These are phyloP conservation scores for Ramularia endophylla DNA, from an alignment of 2,329 filamentous ascomycete species.

Conservation along the genomic window DNA sequence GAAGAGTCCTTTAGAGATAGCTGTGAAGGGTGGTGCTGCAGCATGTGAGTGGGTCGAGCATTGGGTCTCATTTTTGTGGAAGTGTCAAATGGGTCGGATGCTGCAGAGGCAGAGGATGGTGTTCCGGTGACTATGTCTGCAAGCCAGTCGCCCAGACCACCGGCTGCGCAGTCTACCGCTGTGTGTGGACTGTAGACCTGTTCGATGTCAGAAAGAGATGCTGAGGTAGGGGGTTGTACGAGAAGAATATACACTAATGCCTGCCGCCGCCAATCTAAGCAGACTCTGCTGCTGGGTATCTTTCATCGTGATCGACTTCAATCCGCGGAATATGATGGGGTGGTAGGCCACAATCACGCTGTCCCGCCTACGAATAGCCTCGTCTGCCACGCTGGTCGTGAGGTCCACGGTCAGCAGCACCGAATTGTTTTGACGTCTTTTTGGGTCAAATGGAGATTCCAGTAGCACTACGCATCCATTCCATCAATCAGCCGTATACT, in stretches of 20 bases:
- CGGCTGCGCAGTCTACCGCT: slow-evolving; percentile 78
- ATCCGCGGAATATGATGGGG: slow-evolving; percentile 89
- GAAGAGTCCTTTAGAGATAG: slow-evolving; percentile 26
- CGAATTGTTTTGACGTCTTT: slow-evolving; percentile 55
- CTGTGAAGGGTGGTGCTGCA: slow-evolving; percentile 47
- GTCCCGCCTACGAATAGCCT: slow-evolving; percentile 71
- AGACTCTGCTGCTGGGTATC: slow-evolving; percentile 85
- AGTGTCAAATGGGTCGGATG: slow-evolving; percentile 30
- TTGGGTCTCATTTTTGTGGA: slow-evolving; percentile 20
- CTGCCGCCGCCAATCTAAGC: slow-evolving; percentile 72
- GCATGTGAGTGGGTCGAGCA: slow-evolving; percentile 37
- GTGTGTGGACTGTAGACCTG: slow-evolving; percentile 88
- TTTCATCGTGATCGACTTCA: slow-evolving; percentile 79
- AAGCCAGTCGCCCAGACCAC: slow-evolving; percentile 90
- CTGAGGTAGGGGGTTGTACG: neutral
- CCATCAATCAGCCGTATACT: slow-evolving; percentile 1
- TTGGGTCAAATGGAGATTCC: slow-evolving; percentile 59
- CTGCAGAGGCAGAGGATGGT: slow-evolving; percentile 25
- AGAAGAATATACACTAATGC: slow-evolving; percentile 60
- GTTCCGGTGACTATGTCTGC: slow-evolving; percentile 71
- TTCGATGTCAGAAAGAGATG: slow-evolving; percentile 3
- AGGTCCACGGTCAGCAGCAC: slow-evolving; percentile 85
- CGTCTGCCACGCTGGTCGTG: slow-evolving; percentile 79
- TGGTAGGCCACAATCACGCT: slow-evolving; percentile 89
- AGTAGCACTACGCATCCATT: slow-evolving; percentile 52